Evolutionary conservation across 768 basidiomycete genomes (phyloP), one percentile per base, ranked within the genome.

Genomic region (Xerocomellus intermedius): DNA sequence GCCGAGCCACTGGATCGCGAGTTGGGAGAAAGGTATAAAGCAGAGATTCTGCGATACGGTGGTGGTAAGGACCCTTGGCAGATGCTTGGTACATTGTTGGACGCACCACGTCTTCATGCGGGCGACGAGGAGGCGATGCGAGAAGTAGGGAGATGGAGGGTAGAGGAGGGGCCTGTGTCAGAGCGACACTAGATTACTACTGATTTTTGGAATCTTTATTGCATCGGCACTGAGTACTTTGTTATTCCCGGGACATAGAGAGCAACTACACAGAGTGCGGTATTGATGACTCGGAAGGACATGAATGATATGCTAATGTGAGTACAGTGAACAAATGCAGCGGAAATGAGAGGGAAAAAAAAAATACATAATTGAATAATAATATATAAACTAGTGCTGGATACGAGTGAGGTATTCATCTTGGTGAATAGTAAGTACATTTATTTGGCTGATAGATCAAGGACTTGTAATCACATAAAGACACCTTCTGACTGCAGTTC

Each of bases 1-100:
- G 56, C 61, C 0, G 78, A 89, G 42, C 90, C 92, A 0, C 70
- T 98, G 16, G 77, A 79, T 50, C 75, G 96, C 16, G 81, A 80
- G 35, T 77, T 81, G 2, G 97, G 97, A 0, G 94, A 98, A 66
- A 83, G 77, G 69, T 91, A 87, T 62, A 96, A 91, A 61, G 66
- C 69, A 4, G 86, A 91, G 50, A 76, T 98, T 7, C 64, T 99
- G 28, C 77, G 76, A 38, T 87, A 82, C 63, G 97, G 97, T 0
- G 97, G 97, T 2, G 94, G 91, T 0, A 87, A 79, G 68, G 92
- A 98, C 61, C 94, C 97, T 0, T 99, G 97, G 97, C 75, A 80
- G 59, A 94, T 98, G 93, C 83, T 98, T 0, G 83, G 87, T 16
- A 73, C 76, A 0, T 65, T 98, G 46, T 73, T 98, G 4, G 73